These are phyloP conservation scores for Cladorrhinum samala DNA, from an alignment of 495 filamentous ascomycete genomes.

Conservation along the genomic window DNA sequence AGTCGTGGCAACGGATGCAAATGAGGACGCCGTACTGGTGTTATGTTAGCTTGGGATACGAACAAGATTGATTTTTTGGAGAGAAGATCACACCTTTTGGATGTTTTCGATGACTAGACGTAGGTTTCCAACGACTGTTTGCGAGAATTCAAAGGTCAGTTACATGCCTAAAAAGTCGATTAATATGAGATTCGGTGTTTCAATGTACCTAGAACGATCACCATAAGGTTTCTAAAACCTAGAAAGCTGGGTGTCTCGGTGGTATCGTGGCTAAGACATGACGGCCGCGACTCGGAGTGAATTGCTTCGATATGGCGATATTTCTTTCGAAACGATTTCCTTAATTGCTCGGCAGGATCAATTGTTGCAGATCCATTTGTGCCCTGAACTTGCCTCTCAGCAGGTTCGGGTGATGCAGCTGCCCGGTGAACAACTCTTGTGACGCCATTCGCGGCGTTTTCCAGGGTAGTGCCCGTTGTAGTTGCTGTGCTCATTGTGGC, in stretches of 20 bases:
- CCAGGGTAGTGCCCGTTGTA: slow-evolving; percentile 2
- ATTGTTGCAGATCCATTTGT: slow-evolving; percentile 8
- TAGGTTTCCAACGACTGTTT: slow-evolving; percentile 75
- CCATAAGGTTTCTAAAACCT: slow-evolving; percentile 94
- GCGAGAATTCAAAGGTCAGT: slow-evolving; percentile 20
- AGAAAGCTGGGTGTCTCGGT: slow-evolving; percentile 71
- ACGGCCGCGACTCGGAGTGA: slow-evolving; percentile 63
- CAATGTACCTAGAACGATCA: slow-evolving; percentile 71
- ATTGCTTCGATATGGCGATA: slow-evolving; percentile 87
- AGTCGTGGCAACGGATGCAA: slow-evolving; percentile 85
- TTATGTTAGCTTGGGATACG: slow-evolving; percentile 17
- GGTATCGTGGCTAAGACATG: slow-evolving; percentile 80
- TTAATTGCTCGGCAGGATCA: slow-evolving; percentile 12
- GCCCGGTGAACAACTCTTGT: slow-evolving; percentile 1
- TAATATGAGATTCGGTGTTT: slow-evolving; percentile 3
- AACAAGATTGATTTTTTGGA: too few species aligned
- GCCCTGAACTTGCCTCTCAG: background rate
- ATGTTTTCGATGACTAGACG: slow-evolving; percentile 94
- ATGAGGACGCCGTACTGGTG: slow-evolving; percentile 88
- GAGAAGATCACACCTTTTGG: slow-evolving; percentile 80
- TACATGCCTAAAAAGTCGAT: background rate
- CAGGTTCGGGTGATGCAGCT: background rate
- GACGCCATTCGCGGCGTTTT: slow-evolving; percentile 18
- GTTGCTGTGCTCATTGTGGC: slow-evolving; percentile 1
- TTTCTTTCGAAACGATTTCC: slow-evolving; percentile 37